A percentile compares a stretch with the other conserved stretches of the same genome.
phyloP scores from a whole-genome alignment of 352 stramenopile genomes.

The Phytophthora cryptogea region DNA sequence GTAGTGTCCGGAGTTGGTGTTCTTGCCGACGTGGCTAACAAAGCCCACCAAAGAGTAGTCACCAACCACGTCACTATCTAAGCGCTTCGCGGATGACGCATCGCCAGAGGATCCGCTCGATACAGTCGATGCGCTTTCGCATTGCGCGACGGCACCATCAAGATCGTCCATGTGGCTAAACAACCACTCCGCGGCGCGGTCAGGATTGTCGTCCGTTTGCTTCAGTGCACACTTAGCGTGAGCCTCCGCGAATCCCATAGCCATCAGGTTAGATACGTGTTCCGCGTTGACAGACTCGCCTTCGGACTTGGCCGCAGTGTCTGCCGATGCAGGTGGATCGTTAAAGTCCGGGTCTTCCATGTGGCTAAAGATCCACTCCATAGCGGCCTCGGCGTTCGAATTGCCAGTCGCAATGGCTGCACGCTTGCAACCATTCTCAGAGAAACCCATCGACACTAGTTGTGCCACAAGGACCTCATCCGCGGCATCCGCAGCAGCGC shows the following conservation, averaged over 20 bases:
- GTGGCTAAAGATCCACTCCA: slow-evolving; percentile 99
- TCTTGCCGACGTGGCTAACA: slow-evolving; percentile 98
- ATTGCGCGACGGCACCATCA: slow-evolving; percentile 89
- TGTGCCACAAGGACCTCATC: slow-evolving; percentile 93
- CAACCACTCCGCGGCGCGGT: slow-evolving; percentile 97
- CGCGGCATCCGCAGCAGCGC: slow-evolving; percentile 45
- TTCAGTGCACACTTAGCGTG: slow-evolving; percentile 94
- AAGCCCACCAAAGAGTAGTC: slow-evolving; percentile 97
- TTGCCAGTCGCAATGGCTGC: slow-evolving; percentile 94
- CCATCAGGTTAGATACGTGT: slow-evolving; percentile 63
- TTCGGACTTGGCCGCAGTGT: slow-evolving; percentile 10
- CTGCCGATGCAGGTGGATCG: slow-evolving; percentile 68
- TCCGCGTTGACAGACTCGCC: slow-evolving; percentile 80
- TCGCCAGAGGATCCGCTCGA: slow-evolving; percentile 25
- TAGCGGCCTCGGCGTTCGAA: slow-evolving; percentile 91
- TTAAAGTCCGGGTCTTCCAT: slow-evolving; percentile 98
- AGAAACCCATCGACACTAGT: slow-evolving; percentile 98
- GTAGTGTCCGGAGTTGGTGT: slow-evolving; percentile 98
- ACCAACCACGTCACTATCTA: slow-evolving; percentile 55
- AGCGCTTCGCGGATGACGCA: slow-evolving; percentile 35
- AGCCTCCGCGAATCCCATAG: slow-evolving; percentile 89
- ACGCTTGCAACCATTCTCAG: slow-evolving; percentile 96
- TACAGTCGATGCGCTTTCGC: slow-evolving; percentile 49
- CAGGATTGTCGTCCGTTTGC: slow-evolving; percentile 90
- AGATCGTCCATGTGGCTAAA: slow-evolving; percentile 98